Conservation (phyloP, 2,329 filamentous ascomycete species). For the Meredithiella fracta region DNA sequence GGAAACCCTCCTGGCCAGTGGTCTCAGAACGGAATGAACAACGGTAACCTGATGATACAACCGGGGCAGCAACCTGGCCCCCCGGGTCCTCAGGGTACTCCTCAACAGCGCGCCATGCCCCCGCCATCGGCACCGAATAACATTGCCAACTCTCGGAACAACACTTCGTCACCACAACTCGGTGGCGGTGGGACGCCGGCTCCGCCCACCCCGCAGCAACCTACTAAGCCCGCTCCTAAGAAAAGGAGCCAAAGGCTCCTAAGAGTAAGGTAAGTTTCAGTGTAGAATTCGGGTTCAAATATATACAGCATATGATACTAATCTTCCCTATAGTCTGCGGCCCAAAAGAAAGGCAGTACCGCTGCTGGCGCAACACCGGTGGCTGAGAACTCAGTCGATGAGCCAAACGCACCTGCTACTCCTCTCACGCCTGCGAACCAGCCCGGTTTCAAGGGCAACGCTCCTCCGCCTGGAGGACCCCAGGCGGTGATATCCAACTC, state of each 20-base stretch:
- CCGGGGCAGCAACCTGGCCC: constrained; percentile 22
- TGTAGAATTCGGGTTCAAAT: neutral
- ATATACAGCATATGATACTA: constrained; percentile 7
- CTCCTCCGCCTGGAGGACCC: constrained; percentile 21
- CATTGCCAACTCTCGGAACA: constrained; percentile 36
- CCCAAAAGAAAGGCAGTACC: constrained; percentile 46
- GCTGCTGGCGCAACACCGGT: constrained; percentile 37
- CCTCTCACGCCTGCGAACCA: constrained; percentile 45
- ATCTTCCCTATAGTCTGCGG: constrained; percentile 28
- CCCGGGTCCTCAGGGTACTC: constrained; percentile 44
- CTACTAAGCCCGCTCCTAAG: constrained; percentile 57
- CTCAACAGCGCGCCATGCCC: constrained; percentile 54
- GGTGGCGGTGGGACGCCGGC: constrained; percentile 37
- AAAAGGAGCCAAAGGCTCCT: constrained; percentile 53
- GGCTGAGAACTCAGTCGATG: constrained; percentile 39
- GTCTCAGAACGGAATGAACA: constrained; percentile 26
- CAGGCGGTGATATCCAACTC: constrained; percentile 17
- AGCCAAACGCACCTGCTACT: constrained; percentile 44
- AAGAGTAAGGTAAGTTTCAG: constrained; percentile 47
- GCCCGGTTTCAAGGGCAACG: constrained; percentile 28
- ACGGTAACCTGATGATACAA: constrained; percentile 23
- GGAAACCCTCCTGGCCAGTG: constrained; percentile 22
- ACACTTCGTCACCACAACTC: constrained; percentile 45
- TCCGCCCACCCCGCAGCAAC: constrained; percentile 60
- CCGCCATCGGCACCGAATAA: constrained; percentile 43